Conservation (phyloP, 148 eudicot species). For the Silene conica region DNA sequence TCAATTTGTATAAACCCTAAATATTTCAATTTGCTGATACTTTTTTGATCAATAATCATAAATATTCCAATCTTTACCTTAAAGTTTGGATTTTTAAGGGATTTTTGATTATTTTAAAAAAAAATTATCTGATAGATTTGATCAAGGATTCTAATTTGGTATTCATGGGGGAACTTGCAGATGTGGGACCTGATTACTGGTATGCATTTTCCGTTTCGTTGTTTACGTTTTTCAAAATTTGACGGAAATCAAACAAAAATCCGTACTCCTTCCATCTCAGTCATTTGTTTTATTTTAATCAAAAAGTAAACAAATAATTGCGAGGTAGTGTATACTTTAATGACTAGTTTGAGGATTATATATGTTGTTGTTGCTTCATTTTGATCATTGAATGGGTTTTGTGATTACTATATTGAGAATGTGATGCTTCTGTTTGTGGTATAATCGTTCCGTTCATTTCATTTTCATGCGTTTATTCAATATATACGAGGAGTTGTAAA, state of each 20-base stretch:
- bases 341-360: conserved; percentile 1
- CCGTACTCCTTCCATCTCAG: no score
- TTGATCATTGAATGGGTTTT: not conserved
- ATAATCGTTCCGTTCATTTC: no score
- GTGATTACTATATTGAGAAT: no score
- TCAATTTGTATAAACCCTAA: not conserved
- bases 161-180: conserved; percentile 30
- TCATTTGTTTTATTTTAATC: no score
- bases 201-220: conserved; percentile 3
- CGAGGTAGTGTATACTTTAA: not conserved
- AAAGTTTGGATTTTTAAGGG: not conserved
- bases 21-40: not conserved
- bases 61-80: not conserved
- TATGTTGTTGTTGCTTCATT: conserved; percentile 2
- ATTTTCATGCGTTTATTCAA: no score
- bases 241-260: no score
- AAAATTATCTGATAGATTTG: no score
- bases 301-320: no score
- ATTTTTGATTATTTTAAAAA: no score
- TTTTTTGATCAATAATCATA: not conserved
- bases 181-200: conserved; percentile 35
- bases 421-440: no score
- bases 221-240: not conserved
- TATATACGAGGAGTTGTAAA: no score
- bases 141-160: no score